Evolutionary conservation across 352 stramenopile species (phyloP), one percentile per base, ranked within the genome.

Genomic region (Blastocystis sp.): DNA sequence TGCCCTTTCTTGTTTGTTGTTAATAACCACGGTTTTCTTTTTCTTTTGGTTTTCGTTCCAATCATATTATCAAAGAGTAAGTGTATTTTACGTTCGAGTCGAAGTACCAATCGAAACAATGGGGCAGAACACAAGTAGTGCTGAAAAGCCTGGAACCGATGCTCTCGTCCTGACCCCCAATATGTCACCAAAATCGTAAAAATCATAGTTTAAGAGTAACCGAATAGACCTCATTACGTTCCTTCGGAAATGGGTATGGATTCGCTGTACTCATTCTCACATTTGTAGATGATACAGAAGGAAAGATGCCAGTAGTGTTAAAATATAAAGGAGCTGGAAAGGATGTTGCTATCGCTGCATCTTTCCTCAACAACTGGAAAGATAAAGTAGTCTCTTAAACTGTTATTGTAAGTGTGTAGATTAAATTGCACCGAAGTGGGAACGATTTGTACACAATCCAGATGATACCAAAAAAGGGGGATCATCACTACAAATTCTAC

Each of bases 391-490:
- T 16, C 1, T 35, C 4, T 37, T 24, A 6, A 52, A 32, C 46
- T 21, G 21, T 42, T 21, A 19, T n/a, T 19, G 19, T 46, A 51
- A 78, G 16, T 46, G 42, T n/a, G 65, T 57, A 87, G 77, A 63
- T 87, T 16, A 87, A 87, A 74, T 61, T 87, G 4, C 77, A 87
- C 27, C 59, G 77, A 11, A 87, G 77, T 77, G 77, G 77, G 24
- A 87, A 87, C 42, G 77, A 87, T 37, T 74, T 87, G 49, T 87
- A 87, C 65, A 87, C 77, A 14, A 87, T 87, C 58, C 77, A 87
- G 74, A 78, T 58, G 56, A 57, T 87, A 7, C 77, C 77, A 9
- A 58, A 29, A 0, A 58, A 87, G 14, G 77, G 77, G 7, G 67
- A 58, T 24, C 77, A 87, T 46, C 65, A 74, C 56, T 87, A 87